Base-by-base conservation (phyloP, 345 rosid species). In the Lumnitzera littorea region DNA sequence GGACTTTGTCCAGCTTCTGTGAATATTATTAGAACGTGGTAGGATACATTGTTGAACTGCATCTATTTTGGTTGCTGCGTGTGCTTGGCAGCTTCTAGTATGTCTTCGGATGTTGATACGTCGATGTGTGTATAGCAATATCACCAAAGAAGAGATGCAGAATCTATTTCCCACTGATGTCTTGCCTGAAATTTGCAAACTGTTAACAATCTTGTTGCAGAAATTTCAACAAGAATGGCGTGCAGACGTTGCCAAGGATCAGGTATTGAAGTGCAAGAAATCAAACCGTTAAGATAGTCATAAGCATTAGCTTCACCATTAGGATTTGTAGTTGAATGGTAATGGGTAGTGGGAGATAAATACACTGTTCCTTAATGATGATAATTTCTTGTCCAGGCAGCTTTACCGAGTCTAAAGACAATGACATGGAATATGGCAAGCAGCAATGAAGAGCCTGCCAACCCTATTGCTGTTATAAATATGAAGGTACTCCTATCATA, bases 171-270 rank as follows among this genome's bases (percentile, higher is more conserved):
- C 91, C 0, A 17, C 47, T 24, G 82, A 83, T 72, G 88, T 85
- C 36, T 67, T 77, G 63, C 88, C 86, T 13, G 91, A 85, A 67
- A 50, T 85, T 58, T 84, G 77, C 57, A 80, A 74, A 55, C 53
- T 85, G 16, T 63, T 82, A 77, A 78, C 88, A 7, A 80, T 83
- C 48, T 25, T 83, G 69, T 69, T 83, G 57, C 88, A 79, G 43
- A 83, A 83, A 72, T 83, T 86, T 62, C 86, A 79, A 65, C 74
- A 50, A 56, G 82, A 83, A 62, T 86, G 91, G 91, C 78, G 68
- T 0, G 82, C 74, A 10, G 88, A 81, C 47, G 75, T 73, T 31
- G 57, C 71, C 29, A 78, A 71, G 70, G 78, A 80, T 64, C 76
- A 85, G 86, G 91, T 80, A 20, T 50, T 27, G 5, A 27, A 27